phyloP scores from a whole-genome alignment of 2,329 filamentous ascomycete genomes.

The Arthroderma sp. region DNA sequence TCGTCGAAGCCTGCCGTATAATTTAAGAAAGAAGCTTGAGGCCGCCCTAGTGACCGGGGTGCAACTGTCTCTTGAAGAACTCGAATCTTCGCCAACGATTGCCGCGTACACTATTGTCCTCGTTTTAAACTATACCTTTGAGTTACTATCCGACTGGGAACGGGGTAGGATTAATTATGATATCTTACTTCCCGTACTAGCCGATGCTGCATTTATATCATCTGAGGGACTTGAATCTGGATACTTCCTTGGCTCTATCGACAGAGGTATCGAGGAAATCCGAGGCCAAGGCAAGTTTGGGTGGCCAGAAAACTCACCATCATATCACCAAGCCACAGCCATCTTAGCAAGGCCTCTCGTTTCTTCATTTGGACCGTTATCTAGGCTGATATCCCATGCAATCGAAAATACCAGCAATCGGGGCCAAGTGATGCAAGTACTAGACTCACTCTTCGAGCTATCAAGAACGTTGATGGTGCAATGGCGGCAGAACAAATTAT shows the following conservation, averaged over 20 bases:
- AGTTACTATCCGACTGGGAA: constrained; percentile 52
- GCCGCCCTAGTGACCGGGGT: constrained; percentile 60
- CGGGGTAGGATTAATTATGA: constrained; percentile 53
- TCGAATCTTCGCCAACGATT: constrained; percentile 39
- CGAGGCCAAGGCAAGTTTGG: constrained; percentile 43
- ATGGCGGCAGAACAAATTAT: constrained; percentile 65
- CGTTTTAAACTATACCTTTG: constrained; percentile 65
- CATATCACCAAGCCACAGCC: constrained; percentile 45
- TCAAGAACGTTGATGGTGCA: constrained; percentile 53
- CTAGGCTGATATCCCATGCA: constrained; percentile 50
- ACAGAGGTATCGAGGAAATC: constrained; percentile 51
- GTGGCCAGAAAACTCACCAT: constrained; percentile 51
- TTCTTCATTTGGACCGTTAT: constrained; percentile 49
- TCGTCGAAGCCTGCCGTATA: constrained; percentile 49
- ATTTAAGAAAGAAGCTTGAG: constrained; percentile 57
- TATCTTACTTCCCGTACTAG: constrained; percentile 55
- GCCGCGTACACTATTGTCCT: constrained; percentile 49
- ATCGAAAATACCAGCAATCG: constrained; percentile 45
- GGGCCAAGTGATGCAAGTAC: constrained; percentile 29
- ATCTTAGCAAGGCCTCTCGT: constrained; percentile 48
- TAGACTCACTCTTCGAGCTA: constrained; percentile 56
- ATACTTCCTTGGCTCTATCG: constrained; percentile 59
- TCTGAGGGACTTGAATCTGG: constrained; percentile 63
- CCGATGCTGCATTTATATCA: constrained; percentile 56
- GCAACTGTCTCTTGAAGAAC: constrained; percentile 58